A percentile compares a stretch with the other conserved stretches of the same genome.
phyloP scores from a whole-genome alignment of 106 monocot genomes.

The Acanthochlamys bracteata region DNA sequence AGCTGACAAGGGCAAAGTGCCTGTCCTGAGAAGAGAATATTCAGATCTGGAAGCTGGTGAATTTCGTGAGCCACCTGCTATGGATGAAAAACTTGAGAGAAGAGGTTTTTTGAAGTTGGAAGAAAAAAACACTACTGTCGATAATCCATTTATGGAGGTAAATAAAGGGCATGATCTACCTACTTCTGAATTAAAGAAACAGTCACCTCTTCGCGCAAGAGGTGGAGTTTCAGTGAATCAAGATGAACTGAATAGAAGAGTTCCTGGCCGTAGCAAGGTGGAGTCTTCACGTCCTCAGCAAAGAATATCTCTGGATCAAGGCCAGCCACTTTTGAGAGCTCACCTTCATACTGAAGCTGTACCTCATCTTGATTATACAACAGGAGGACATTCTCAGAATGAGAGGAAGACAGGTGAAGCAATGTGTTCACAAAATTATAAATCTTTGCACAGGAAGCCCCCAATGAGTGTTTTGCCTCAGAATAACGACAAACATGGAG shows the following conservation, averaged over 20 bases:
- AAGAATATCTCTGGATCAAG: constrained; percentile 23
- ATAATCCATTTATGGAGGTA: constrained; percentile 18
- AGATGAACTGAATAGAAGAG: constrained; percentile 21
- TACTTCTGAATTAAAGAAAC: constrained; percentile 23
- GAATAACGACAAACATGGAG: constrained; percentile 29
- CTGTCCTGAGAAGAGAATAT: constrained; percentile 54
- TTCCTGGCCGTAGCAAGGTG: constrained; percentile 13
- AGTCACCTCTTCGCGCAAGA: constrained; percentile 25
- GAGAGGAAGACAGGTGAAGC: constrained; percentile 22
- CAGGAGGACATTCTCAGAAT: constrained; percentile 22
- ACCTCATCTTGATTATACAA: constrained; percentile 24
- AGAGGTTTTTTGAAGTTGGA: constrained; percentile 51
- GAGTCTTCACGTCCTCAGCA: constrained; percentile 26
- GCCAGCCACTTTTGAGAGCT: constrained; percentile 24
- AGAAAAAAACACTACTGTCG: constrained; percentile 19
- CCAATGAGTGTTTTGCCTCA: constrained; percentile 9
- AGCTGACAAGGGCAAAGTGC: constrained; percentile 12
- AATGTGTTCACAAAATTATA: constrained; percentile 19
- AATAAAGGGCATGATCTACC: constrained; percentile 21
- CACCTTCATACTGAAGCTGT: constrained; percentile 24
- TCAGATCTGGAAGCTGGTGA: constrained; percentile 95
- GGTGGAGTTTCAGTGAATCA: constrained; percentile 22
- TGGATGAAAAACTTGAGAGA: constrained; percentile 46
- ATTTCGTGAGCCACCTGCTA: constrained; percentile 55
- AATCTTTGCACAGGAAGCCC: constrained; percentile 20